Conservation (phyloP, 129 eudicot genomes). For the Scalesia atractyloides region DNA sequence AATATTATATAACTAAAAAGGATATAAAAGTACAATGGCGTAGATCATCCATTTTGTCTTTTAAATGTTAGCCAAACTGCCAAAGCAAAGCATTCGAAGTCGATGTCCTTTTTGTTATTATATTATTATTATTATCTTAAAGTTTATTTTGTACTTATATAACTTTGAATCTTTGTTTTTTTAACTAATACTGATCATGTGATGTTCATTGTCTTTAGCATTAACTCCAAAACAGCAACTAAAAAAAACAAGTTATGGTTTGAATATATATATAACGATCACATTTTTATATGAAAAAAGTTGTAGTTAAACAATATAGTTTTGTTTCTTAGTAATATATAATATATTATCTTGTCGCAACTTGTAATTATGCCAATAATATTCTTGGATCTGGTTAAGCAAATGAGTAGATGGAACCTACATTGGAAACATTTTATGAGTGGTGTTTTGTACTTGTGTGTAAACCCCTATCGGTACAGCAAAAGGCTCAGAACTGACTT, state of each 20-base stretch:
- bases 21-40: neutral
- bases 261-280: neutral
- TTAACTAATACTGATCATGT: conserved; percentile 8
- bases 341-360: neutral
- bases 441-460: too few species aligned
- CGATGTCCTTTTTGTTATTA: too few species aligned
- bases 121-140: neutral
- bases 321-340: neutral
- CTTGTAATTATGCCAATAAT: conserved; percentile 24
- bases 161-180: conserved; percentile 9
- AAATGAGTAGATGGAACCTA: conserved; percentile 11
- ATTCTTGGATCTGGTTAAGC: neutral
- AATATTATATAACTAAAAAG: neutral
- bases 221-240: conserved; percentile 14
- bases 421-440: neutral
- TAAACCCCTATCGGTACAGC: too few species aligned
- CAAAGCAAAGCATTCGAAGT: conserved; percentile 12
- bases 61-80: conserved; percentile 3
- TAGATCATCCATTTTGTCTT: neutral
- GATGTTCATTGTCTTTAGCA: conserved; percentile 16
- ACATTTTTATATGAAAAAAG: neutral
- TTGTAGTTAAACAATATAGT: conserved; percentile 7
- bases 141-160: neutral
- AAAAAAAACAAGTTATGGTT: conserved; percentile 1
- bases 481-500: too few species aligned